A percentile compares a stretch with the other conserved stretches of the same genome.
Conservation (phyloP, 2,329 filamentous ascomycete species). For the Aspergillus ruber region DNA sequence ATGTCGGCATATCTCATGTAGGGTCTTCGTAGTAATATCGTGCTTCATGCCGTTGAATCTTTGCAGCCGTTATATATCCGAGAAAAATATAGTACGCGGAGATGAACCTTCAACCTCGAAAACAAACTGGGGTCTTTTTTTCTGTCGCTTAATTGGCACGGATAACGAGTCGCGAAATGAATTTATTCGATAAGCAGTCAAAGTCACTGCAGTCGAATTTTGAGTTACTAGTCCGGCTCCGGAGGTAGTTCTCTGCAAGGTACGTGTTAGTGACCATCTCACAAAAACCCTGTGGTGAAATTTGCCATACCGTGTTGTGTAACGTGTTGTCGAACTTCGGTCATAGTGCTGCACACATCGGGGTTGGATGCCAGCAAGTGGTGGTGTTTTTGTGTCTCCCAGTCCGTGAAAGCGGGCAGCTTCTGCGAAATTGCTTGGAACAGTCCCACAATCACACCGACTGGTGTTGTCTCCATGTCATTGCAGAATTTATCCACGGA, state of each 20-base stretch:
- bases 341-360: conserved; percentile 92
- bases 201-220: conserved; percentile 90
- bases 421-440: conserved; percentile 99
- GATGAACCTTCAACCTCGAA: conserved; percentile 12
- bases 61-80: not conserved
- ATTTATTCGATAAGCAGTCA: conserved; percentile 94
- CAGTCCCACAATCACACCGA: conserved; percentile 90
- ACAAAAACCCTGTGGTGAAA: not conserved
- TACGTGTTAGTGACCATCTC: conserved; percentile 40
- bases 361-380: conserved; percentile 84
- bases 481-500: conserved; percentile 90
- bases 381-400: conserved; percentile 88
- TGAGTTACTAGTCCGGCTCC: conserved; percentile 62
- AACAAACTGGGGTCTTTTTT: conserved; percentile 7
- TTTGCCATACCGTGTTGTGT: conserved; percentile 76
- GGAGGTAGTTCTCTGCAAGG: conserved; percentile 73
- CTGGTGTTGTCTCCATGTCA: conserved; percentile 94
- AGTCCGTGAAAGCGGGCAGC: conserved; percentile 83
- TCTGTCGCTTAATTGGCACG: conserved; percentile 65
- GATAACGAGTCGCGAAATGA: conserved; percentile 92
- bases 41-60: conserved; percentile 14
- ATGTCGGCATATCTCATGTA: conserved; percentile 25
- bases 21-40: conserved; percentile 14
- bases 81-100: conserved; percentile 1
- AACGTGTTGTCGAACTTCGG: conserved; percentile 86